Percentiles rank a stretch among this genome's conserved stretches.
phyloP scores from a whole-genome alignment of 2,329 filamentous ascomycete genomes.

The Aspergillus sclerotialis region DNA sequence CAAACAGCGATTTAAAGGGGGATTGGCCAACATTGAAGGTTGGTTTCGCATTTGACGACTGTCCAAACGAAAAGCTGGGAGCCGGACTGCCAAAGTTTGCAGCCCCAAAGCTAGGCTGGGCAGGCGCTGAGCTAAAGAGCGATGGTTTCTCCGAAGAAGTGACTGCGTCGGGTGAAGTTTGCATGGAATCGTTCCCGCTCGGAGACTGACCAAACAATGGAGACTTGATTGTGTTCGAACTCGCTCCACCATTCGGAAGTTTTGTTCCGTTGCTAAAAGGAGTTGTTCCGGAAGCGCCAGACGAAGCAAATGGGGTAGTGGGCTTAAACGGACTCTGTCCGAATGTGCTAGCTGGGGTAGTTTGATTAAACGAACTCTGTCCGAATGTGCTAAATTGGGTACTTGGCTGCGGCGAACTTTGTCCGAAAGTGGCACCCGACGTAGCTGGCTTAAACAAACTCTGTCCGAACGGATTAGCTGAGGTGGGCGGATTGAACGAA shows the following conservation, averaged over 20 bases:
- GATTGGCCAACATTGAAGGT: slow-evolving; percentile 2
- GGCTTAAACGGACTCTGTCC: slow-evolving; percentile 16
- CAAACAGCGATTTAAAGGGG: no score
- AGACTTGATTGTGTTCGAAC: slow-evolving; percentile 13
- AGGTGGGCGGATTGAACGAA: no score
- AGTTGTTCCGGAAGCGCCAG: slow-evolving; percentile 7
- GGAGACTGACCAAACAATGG: slow-evolving; percentile 22
- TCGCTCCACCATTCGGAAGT: no score
- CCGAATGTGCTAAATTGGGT: no score
- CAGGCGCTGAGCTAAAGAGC: slow-evolving; percentile 16
- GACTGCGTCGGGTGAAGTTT: slow-evolving; percentile 24
- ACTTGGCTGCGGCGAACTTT: no score
- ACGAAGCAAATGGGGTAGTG: slow-evolving; percentile 14
- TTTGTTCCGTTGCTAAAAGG: slow-evolving; percentile 11
- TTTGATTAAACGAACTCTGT: slow-evolving; percentile 12
- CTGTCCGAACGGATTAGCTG: slow-evolving; percentile 8
- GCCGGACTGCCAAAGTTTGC: no score
- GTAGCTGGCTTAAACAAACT: no score
- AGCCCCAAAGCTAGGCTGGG: slow-evolving; percentile 21
- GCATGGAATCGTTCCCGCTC: slow-evolving; percentile 22
- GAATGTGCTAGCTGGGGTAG: slow-evolving; percentile 14
- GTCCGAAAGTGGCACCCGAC: slow-evolving; percentile 17
- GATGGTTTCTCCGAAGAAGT: slow-evolving; percentile 11
- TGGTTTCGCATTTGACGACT: no score
- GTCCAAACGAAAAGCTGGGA: no score